Conservation (phyloP, 1,284 basidiomycete species). For the Cutaneotrichosporon sp. region DNA sequence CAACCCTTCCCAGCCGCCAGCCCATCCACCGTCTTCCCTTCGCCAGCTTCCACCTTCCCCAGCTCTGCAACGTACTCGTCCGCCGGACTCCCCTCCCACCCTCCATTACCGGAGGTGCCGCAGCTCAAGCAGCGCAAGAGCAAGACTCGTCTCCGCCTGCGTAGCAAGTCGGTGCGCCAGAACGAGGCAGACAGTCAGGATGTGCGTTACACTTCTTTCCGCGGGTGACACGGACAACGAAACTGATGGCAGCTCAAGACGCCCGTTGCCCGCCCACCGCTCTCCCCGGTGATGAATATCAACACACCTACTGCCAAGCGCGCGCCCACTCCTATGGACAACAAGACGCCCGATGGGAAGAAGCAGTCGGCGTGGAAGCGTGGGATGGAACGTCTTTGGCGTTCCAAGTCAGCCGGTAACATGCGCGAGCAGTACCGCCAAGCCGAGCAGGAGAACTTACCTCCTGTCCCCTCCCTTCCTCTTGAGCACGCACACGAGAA, state of each 20-base stretch:
- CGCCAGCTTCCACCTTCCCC: not conserved
- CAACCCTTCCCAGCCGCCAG: not conserved
- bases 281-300: not conserved
- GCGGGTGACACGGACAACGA: not conserved
- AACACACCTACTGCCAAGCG: not conserved
- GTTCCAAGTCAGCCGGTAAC: constrained; percentile 42
- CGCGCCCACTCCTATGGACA: not conserved
- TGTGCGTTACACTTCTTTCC: not conserved
- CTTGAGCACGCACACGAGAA: not conserved
- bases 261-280: not conserved
- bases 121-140: constrained; percentile 11
- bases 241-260: not conserved
- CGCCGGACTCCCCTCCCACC: not conserved
- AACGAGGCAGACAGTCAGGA: not conserved
- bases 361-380: constrained; percentile 42
- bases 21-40: not conserved
- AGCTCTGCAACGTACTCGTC: not conserved
- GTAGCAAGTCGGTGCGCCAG: constrained; percentile 1
- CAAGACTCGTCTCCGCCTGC: constrained; percentile 12
- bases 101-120: not conserved
- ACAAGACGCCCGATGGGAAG: not conserved
- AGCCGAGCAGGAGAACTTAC: constrained; percentile 17
- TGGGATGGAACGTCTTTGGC: constrained; percentile 46
- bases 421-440: constrained; percentile 33
- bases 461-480: constrained; percentile 33